Base-by-base conservation (phyloP, 495 filamentous ascomycete genomes). In the Acidomyces sp. region DNA sequence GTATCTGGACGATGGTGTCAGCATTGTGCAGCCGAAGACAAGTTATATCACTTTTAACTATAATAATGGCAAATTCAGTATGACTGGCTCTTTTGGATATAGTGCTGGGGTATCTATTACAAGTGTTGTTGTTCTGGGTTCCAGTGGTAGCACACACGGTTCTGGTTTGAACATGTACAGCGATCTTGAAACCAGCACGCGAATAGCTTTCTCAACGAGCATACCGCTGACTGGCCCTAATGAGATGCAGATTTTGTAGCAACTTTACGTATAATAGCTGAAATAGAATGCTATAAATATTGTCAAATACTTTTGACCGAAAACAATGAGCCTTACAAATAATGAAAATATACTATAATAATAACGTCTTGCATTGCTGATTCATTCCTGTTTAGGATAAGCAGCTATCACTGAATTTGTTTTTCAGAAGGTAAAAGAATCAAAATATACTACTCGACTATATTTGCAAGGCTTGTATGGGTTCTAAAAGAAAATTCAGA, bases 1-100 rank as follows among this genome's bases (percentile, higher is more conserved):
- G 17, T 61, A 60, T 41, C 60, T 88, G 22, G 65, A 63, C 33
- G 61, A 63, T 24, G 61, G 61, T 12, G 55, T 54, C 24, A 48
- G 37, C 17, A 48, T 63, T 19, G 49, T 50, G 30, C 47, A 57
- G 18, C 17, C 39, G 1, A 42, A 26, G 4, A 56, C 54, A 5
- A 46, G 37, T 17, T 46, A 55, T 22, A 52, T 63, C 21, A 27
- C 41, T 9, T 61, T 65, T 31, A 26, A 23, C 5, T 65, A 48
- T 21, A 39, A 34, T 12, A 22, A 33, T 6, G 39, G 46, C 25
- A 23, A 32, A 2, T 49, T 59, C 15, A 35, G 13, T 6, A 41
- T 54, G 20, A 48, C 30, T 2, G 56, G 56, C 0, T 34, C 1
- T 10, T 57, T 55, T 27, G 55, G 41, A 6, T 59, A 59, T 35